phyloP scores from a whole-genome alignment of 257 asterid genomes.

The Nicotiana undulata region DNA sequence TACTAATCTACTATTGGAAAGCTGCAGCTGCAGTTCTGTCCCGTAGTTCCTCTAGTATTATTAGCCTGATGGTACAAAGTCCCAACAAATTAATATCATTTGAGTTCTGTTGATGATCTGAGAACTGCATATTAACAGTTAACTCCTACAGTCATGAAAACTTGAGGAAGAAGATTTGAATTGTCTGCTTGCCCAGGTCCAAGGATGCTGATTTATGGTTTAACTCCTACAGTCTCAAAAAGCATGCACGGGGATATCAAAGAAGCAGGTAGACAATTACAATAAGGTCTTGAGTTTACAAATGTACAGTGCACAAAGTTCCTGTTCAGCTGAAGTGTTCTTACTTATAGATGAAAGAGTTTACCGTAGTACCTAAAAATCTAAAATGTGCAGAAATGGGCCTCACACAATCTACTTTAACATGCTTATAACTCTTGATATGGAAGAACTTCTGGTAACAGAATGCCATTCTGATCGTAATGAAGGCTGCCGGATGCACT shows the following conservation, averaged over 20 bases:
- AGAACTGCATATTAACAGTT: not conserved
- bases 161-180: not conserved
- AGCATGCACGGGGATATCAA: not conserved
- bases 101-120: not conserved
- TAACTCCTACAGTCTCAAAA: not conserved
- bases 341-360: not conserved
- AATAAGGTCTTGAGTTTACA: not conserved
- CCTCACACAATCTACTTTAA: not conserved
- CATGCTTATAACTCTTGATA: not conserved
- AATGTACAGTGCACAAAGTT: not conserved
- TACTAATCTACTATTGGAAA: not conserved
- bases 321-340: not conserved
- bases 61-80: not conserved
- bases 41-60: not conserved
- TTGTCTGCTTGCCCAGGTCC: not conserved
- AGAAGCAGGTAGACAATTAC: not conserved
- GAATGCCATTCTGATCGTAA: constrained; percentile 46
- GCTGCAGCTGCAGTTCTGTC: not conserved
- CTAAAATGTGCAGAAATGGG: not conserved
- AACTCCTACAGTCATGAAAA: not conserved
- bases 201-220: not conserved
- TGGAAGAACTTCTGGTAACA: constrained; percentile 37
- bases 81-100: not conserved
- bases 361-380: not conserved
- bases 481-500: constrained; percentile 47